A percentile compares a stretch with the other conserved stretches of the same genome.
Conservation (phyloP, 495 filamentous ascomycete genomes). For the Penicillium antarcticum region DNA sequence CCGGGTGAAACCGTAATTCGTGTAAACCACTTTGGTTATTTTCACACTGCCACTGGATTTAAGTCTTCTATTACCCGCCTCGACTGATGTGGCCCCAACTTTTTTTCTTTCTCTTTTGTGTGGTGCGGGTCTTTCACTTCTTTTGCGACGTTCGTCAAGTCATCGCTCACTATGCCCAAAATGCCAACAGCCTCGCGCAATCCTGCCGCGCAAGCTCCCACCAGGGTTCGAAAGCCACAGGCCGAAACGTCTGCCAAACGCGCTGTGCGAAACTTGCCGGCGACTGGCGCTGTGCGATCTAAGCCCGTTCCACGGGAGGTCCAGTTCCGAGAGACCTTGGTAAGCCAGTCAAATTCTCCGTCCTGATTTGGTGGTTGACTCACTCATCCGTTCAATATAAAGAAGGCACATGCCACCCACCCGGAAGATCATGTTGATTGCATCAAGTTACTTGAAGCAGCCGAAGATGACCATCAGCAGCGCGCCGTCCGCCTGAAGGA, state of each 20-base stretch:
- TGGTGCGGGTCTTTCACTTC: neutral
- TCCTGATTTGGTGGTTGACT: neutral
- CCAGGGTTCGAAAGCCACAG: slow-evolving; percentile 1
- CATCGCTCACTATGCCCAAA: neutral
- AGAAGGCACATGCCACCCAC: neutral
- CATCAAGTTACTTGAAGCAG: slow-evolving; percentile 1
- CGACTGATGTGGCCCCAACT: neutral
- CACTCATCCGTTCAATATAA: neutral
- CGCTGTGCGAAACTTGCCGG: neutral
- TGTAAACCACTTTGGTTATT: neutral
- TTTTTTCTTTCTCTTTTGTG: neutral
- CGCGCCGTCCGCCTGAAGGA: neutral
- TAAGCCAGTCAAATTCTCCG: neutral
- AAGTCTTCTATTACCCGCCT: neutral
- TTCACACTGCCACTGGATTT: slow-evolving; percentile 1
- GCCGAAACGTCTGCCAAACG: neutral
- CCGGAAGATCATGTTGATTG: neutral
- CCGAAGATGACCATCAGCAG: neutral
- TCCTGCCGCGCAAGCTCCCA: neutral
- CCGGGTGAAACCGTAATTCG: neutral
- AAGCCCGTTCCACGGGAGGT: neutral
- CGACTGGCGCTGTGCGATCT: neutral
- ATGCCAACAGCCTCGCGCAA: neutral
- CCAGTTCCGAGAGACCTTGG: neutral
- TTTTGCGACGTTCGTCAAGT: neutral